These are phyloP conservation scores for Pythium biforme DNA, from an alignment of 352 stramenopile species.

Conservation along the genomic window DNA sequence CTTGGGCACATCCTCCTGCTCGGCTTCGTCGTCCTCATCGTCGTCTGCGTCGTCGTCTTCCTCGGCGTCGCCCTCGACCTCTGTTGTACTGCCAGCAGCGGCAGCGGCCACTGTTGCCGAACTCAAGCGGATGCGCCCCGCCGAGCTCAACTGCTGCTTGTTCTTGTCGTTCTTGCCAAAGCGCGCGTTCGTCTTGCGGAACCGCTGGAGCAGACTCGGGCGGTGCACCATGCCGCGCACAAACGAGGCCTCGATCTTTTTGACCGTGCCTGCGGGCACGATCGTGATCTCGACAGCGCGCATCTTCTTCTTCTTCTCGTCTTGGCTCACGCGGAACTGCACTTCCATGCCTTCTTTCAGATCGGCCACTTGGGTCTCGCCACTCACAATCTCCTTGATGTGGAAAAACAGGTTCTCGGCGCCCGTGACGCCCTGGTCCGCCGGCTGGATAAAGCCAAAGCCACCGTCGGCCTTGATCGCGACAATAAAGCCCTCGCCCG, in stretches of 20 bases:
- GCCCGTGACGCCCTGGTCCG: constrained; percentile 32
- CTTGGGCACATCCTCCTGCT: constrained; percentile 3
- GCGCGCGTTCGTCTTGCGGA: constrained; percentile 33
- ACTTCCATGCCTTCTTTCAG: constrained; percentile 77
- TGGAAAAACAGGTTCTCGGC: constrained; percentile 81
- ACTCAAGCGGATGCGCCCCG: constrained; percentile 54
- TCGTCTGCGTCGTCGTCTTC: constrained; percentile 21
- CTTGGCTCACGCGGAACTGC: constrained; percentile 47
- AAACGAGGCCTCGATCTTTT: constrained; percentile 35
- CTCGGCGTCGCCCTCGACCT: constrained; percentile 3
- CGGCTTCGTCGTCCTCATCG: constrained; percentile 17
- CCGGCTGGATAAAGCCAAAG: constrained; percentile 80
- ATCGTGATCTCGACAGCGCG: constrained; percentile 47
- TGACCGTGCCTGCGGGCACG: constrained; percentile 59
- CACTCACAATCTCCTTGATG: constrained; percentile 64
- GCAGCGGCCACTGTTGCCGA: not conserved
- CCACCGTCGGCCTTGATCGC: constrained; percentile 56
- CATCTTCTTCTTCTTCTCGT: constrained; percentile 79
- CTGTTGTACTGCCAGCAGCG: not conserved
- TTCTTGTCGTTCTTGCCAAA: constrained; percentile 37
- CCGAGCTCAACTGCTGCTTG: constrained; percentile 45
- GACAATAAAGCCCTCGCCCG: constrained; percentile 61
- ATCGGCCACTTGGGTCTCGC: constrained; percentile 43
- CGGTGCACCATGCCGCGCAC: constrained; percentile 57
- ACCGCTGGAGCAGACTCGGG: constrained; percentile 55